Evolutionary conservation across 192 early-diverging fungal species (phyloP).

Genomic region (Coemansia sp.): DNA sequence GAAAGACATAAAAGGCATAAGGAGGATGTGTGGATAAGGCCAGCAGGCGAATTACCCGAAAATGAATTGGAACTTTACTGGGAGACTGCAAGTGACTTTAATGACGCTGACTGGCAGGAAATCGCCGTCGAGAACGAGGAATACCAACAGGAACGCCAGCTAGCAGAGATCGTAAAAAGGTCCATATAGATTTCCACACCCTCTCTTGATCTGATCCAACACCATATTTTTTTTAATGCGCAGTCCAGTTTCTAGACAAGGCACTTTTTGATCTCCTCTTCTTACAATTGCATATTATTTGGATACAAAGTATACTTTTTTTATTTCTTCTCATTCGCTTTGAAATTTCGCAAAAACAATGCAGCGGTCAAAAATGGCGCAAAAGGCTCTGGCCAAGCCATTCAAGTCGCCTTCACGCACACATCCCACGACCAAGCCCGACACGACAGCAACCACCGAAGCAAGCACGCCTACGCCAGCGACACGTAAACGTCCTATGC

Average conservation of each 20-base stretch:
- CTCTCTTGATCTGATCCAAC: conserved; percentile 5
- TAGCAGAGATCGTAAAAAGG: conserved; percentile 8
- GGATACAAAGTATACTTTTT: background rate
- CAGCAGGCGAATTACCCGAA: conserved; percentile 26
- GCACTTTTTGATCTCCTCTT: background rate
- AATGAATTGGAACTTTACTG: conserved; percentile 53
- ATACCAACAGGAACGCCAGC: conserved; percentile 30
- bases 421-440: background rate
- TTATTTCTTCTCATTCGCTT: conserved; percentile 9
- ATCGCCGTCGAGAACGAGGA: conserved; percentile 40
- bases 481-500: background rate
- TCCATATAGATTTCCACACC: background rate
- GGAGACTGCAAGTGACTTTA: conserved; percentile 56
- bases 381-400: conserved; percentile 33
- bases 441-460: background rate
- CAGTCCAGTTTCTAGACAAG: background rate
- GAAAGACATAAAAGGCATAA: conserved; percentile 59
- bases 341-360: conserved; percentile 11
- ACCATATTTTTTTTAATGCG: conserved; percentile 10
- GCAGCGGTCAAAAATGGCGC: conserved; percentile 23
- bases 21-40: conserved; percentile 60
- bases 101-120: conserved; percentile 49
- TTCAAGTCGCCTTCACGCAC: conserved; percentile 47
- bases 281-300: background rate
- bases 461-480: conserved; percentile 7